Conservation (phyloP, 495 filamentous ascomycete genomes). For the Evernia prunastri region DNA sequence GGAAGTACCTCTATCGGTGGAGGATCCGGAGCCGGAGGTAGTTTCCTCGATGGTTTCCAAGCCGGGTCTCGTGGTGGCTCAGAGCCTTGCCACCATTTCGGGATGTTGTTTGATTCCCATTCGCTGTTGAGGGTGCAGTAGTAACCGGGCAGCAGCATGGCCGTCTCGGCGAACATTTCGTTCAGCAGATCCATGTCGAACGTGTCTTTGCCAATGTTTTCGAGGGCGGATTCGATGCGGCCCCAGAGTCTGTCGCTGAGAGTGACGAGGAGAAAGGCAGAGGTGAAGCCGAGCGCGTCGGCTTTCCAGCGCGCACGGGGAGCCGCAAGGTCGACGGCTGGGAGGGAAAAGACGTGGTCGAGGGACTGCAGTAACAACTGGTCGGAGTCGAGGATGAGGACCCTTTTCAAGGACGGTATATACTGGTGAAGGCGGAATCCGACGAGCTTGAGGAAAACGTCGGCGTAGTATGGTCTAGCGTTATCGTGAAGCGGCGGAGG, state of each 20-base stretch:
- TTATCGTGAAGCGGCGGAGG: slow-evolving; percentile 24
- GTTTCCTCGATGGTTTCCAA: neutral
- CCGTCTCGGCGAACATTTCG: slow-evolving; percentile 28
- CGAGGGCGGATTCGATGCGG: slow-evolving; percentile 26
- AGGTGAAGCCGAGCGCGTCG: slow-evolving; percentile 25
- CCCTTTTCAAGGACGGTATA: slow-evolving; percentile 26
- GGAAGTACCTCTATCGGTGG: neutral
- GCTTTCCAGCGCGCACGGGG: slow-evolving; percentile 33
- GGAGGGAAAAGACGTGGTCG: slow-evolving; percentile 34
- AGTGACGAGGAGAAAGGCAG: slow-evolving; percentile 31
- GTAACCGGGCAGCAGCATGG: slow-evolving; percentile 35
- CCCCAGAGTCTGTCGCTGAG: slow-evolving; percentile 31
- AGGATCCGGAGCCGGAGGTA: neutral
- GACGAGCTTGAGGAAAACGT: slow-evolving; percentile 33
- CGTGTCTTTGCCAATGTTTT: slow-evolving; percentile 21
- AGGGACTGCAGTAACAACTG: slow-evolving; percentile 34
- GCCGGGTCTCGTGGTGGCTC: neutral
- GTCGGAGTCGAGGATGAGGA: slow-evolving; percentile 33
- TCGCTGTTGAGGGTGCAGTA: slow-evolving; percentile 37
- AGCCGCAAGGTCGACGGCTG: slow-evolving; percentile 32
- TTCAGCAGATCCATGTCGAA: slow-evolving; percentile 40
- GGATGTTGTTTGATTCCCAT: slow-evolving; percentile 34
- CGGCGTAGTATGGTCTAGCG: slow-evolving; percentile 25
- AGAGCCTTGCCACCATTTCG: slow-evolving; percentile 27
- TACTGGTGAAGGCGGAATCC: slow-evolving; percentile 29